Evolutionary conservation across 164 flowering plant genomes (phyloP), one percentile per base, ranked within the genome.

Genomic region (Houttuynia cordata): DNA sequence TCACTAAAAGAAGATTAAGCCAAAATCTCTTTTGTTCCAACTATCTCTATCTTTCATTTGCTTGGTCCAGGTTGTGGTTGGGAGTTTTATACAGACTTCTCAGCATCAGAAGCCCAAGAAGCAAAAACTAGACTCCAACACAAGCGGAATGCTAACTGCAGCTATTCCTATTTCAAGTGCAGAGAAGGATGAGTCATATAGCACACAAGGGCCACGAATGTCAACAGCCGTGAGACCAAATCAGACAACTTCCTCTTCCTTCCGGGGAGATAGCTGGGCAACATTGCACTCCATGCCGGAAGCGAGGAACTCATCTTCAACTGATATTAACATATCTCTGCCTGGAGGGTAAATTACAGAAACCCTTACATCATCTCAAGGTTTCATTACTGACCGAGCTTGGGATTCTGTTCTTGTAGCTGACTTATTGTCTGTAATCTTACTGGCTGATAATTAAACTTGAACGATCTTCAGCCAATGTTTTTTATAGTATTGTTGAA

Each of bases 101-200:
- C 92, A 80, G 47, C 95, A 88, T 69, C 95, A 75, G 66, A 90
- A 83, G 72, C 78, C 81, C 12, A 91, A 84, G 77, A 88, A 84
- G 69, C 85, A 67, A 62, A 94, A 84, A 69, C 51, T 73, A 0
- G 93, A 85, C 0, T 40, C 68, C 19, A 45, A 78, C 18, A 54
- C 76, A 24, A 52, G 73, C 6, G 62, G 68, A 6, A 54, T 54
- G 34, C 78, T 83, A 22, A 70, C 83, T 21, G 75, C 84, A n/a
- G 78, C 83, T 6, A 59, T 86, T 67, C 94, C 91, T 15, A 67
- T 86, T 47, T 78, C 96, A 12, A 79, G 73, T 53, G 65, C 79
- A 51, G 86, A 76, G 14, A 68, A 72, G 74, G 84, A 79, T 17
- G 91, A 67, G 66, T 55, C 56, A 10, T 75, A 69, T 41, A 67